Evolutionary conservation across 495 filamentous ascomycete genomes (phyloP), one percentile per base, ranked within the genome.

Genomic region (Clavariopsis aquatica): DNA sequence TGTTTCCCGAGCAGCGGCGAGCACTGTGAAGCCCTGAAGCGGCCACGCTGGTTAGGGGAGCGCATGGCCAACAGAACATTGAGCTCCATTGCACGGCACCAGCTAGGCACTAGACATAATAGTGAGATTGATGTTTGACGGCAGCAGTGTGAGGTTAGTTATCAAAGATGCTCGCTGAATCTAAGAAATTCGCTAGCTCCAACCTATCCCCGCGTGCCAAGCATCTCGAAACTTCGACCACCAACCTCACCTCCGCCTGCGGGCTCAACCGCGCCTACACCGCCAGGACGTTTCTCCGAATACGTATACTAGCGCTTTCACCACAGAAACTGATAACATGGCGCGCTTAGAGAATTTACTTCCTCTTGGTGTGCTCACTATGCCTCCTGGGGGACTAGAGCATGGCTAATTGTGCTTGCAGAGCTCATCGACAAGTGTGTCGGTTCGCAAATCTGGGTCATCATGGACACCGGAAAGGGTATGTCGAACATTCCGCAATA

Each of bases 381-480:
- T 13, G 20, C 10, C 20, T 43, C 19, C 17, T 29, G 3, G 20
- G 41, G 17, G 2, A 13, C 1, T 31, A 27, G 1, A 23, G 20
- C n/a, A 31, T 38, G 24, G 54, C 57, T 57, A 23, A 66, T 43
- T 19, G 19, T 41, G 1, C 24, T 41, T 19, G 34, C 65, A 97
- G 94, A 98, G 77, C 83, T 98, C 71, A 96, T 98, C 78, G 94
- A 98, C 78, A 96, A 97, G 77, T 98, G 95, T 77, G 91, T 98
- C 60, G 94, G 95, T 38, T 97, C 93, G 22, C 88, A 87, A 69
- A 96, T 98, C 76, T 98, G 94, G 94, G 92, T 98, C 60, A 85
- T 98, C 76, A 98, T 98, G 94, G 97, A 98, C 79, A 91, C 92
- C 64, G 94, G 97, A 76, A 97, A 97, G 81, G 94, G 94, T 74